phyloP scores from a whole-genome alignment of 176 grass and related monocot species.

The Cenchrus fungigraminus region DNA sequence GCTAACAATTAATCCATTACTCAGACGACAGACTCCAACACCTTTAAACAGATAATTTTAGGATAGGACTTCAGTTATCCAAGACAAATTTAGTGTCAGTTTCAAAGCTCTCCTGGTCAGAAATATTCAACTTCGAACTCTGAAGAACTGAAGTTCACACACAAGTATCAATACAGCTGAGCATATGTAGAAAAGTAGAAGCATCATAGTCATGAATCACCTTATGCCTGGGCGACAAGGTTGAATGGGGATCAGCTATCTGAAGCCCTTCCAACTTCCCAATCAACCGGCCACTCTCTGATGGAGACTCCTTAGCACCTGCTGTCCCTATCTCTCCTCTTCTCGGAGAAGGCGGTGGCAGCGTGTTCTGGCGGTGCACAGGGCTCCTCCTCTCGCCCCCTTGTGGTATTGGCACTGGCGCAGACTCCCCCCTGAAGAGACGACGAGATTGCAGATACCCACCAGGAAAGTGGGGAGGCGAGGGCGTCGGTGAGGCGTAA shows the following conservation, averaged over 20 bases:
- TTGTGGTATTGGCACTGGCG: conserved; percentile 72
- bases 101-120: neutral
- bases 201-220: conserved; percentile 42
- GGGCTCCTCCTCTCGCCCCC: conserved; percentile 49
- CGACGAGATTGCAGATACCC: conserved; percentile 51
- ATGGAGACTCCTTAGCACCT: conserved; percentile 61
- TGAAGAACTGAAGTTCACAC: neutral
- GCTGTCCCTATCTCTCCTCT: conserved; percentile 46
- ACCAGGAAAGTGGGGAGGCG: conserved; percentile 65
- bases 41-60: neutral
- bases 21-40: neutral
- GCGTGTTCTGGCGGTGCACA: conserved; percentile 45
- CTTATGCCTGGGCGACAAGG: conserved; percentile 65
- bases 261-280: conserved; percentile 49
- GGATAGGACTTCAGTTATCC: conserved; percentile 9
- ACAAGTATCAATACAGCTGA: neutral
- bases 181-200: neutral
- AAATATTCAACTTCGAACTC: conserved; percentile 14
- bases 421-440: conserved; percentile 44
- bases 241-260: neutral
- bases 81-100: neutral
- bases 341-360: conserved; percentile 71
- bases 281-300: conserved; percentile 59
- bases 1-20: conserved; percentile 9
- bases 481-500: conserved; percentile 71